Base-by-base conservation (phyloP, 768 basidiomycete genomes). In the Podaxis mareebaensis region DNA sequence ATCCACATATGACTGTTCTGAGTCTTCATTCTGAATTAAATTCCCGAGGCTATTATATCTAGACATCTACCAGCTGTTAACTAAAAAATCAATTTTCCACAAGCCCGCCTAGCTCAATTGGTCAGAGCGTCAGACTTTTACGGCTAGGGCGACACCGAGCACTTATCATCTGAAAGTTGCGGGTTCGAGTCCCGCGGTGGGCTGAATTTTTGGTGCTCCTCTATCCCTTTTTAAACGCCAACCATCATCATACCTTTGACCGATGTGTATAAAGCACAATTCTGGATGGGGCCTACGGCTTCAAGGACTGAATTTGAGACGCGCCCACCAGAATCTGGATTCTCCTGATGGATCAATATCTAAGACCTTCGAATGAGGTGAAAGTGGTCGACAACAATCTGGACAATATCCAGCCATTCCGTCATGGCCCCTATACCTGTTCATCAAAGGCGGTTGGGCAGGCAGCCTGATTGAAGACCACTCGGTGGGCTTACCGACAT, bases 371-470 rank as follows among this genome's bases (percentile, higher is more conserved):
- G 54, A 24, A 54, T 22, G 38, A 82, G 75, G 20, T 71, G 64
- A 58, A 88, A 90, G 46, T 65, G 73, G 55, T 87, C 81, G 4
- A 88, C 88, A 6, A 91, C 91, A 38, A 90, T 80, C 56, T 83
- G 73, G 22, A 93, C 91, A 38, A 99, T 92, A 54, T 98, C 95
- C 52, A 78, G 81, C 96, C 96, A 99, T 69, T 98, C 96, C 1
- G 91, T 90, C 96, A 99, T 99, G 2, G 96, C 96, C 12, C 96
- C 96, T 0, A 92, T 66, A 5, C 95, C 95, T 95, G 20, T 13
- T 24, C 11, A 12, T 49, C 42, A 4, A 24, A 24, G 15, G 28
- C 22, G 26, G 22, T 20, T 46, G 44, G 17, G 20, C 44, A 20
- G 7, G 10, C 20, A 42, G 11, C 20, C 20, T 51, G 20, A 28